Evolutionary conservation across 495 filamentous ascomycete species (phyloP), one percentile per base, ranked within the genome.

Genomic region (Rhypophila decipiens): DNA sequence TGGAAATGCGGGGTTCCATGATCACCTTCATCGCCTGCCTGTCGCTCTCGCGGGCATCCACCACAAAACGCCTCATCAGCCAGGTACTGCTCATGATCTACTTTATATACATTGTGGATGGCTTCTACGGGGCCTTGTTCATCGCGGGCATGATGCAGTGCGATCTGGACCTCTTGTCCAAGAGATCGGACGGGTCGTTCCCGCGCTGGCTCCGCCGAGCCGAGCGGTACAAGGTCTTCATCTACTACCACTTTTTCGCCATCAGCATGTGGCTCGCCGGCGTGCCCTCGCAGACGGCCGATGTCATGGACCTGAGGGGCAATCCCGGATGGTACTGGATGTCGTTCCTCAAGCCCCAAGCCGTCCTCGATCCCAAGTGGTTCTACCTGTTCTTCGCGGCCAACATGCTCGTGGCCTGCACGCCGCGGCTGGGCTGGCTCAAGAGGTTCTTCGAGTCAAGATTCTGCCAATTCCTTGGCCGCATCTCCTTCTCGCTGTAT

Each of bases 401-500:
- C 24, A 65, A 72, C 42, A 59, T 82, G 31, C 66, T 84, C 39
- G 74, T 84, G 15, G 65, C 70, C 33, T 64, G 68, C 41, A 69
- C 78, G 22, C 68, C 74, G n/a, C 61, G 64, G 33, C 57, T 70
- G 11, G 24, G 33, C 20, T 67, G 58, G 63, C 52, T 71, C 22
- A 74, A 76, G 55, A 62, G 68, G 39, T 68, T 80, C 34, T 84
- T 85, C 62, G 76, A 73, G 49, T 72, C 73, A 35, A 65, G 67
- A 4, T 64, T 83, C 27, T 80, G 79, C 37, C 82, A 83, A 60
- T 84, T 80, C 51, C 71, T 86, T 8, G 82, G 80, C 39, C 73
- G 77, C 47, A 73, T 86, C 52, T 82, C 79, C 0, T 86, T 75
- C 52, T 69, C 78, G 7, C 75, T 86, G n/a, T 86, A 86, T 47